Conservation (phyloP, 2,329 filamentous ascomycete species). For the Penicillium thymicola region DNA sequence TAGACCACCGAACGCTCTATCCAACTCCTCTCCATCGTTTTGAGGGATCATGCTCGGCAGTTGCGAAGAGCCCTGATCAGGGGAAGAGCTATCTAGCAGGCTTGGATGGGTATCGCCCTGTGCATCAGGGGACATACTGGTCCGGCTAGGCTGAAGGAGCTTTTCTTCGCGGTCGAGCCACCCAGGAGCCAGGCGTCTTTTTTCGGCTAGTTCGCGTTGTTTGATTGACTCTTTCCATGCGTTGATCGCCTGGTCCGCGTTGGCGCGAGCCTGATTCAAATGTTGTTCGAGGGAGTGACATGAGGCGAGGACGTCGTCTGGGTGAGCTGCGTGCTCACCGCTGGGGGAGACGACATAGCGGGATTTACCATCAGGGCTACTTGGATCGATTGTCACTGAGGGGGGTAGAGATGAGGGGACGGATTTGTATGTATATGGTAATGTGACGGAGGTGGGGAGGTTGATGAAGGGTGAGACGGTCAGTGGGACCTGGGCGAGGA, state of each 20-base stretch:
- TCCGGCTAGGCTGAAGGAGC: conserved; percentile 52
- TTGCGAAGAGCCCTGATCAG: conserved; percentile 31
- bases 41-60: conserved; percentile 42
- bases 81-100: conserved; percentile 38
- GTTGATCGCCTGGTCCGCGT: conserved; percentile 63
- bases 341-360: conserved; percentile 74
- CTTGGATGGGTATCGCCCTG: conserved; percentile 24
- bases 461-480: conserved; percentile 93
- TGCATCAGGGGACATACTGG: conserved; percentile 11
- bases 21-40: conserved; percentile 52
- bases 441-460: conserved; percentile 81
- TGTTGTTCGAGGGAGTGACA: conserved; percentile 76
- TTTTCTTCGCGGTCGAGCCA: conserved; percentile 63
- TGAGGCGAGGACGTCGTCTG: conserved; percentile 77
- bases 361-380: conserved; percentile 49
- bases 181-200: conserved; percentile 60
- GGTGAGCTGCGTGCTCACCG: conserved; percentile 78
- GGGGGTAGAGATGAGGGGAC: conserved; percentile 83
- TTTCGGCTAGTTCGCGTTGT: conserved; percentile 60
- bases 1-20: conserved; percentile 52
- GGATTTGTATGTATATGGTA: conserved; percentile 92
- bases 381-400: conserved; percentile 57
- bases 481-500: conserved; percentile 87
- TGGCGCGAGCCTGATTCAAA: conserved; percentile 64
- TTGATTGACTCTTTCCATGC: conserved; percentile 65